Percentiles rank a stretch among this genome's conserved stretches.
Conservation (phyloP, 2,329 filamentous ascomycete genomes). For the Pseudocercospora ulei region DNA sequence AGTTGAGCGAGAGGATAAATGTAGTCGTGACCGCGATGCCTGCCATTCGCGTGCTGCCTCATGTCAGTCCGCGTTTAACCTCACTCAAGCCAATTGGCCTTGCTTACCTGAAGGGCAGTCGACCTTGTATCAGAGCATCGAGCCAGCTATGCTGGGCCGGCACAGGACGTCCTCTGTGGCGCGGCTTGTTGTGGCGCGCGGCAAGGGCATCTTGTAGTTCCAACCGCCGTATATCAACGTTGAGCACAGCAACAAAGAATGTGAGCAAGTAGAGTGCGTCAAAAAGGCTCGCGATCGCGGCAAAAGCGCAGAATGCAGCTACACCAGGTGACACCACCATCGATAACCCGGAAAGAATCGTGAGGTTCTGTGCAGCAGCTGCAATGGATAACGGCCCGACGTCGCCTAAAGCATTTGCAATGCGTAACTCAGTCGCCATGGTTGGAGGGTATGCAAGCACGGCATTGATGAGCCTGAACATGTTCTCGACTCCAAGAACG, state of each 20-base stretch:
- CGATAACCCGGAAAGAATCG: slow-evolving; percentile 57
- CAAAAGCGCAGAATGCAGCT: slow-evolving; percentile 65
- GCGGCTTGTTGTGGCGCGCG: slow-evolving; percentile 27
- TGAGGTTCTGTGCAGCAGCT: slow-evolving; percentile 58
- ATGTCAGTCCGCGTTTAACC: slow-evolving; percentile 30
- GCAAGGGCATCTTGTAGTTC: slow-evolving; percentile 64
- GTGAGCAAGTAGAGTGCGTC: slow-evolving; percentile 71
- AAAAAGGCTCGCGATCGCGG: slow-evolving; percentile 62
- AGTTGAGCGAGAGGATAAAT: slow-evolving; percentile 63
- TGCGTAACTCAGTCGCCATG: slow-evolving; percentile 57
- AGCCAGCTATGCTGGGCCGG: slow-evolving; percentile 47
- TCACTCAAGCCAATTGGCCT: slow-evolving; percentile 30
- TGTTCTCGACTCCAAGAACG: slow-evolving; percentile 65
- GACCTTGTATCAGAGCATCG: slow-evolving; percentile 54
- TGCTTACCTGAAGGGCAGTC: slow-evolving; percentile 44
- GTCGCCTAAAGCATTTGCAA: slow-evolving; percentile 64
- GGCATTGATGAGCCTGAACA: slow-evolving; percentile 64
- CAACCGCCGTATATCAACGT: slow-evolving; percentile 65
- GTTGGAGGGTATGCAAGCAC: slow-evolving; percentile 63
- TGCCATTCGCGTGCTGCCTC: slow-evolving; percentile 58
- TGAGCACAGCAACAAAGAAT: slow-evolving; percentile 69
- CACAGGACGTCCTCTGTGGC: slow-evolving; percentile 21
- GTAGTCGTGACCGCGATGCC: slow-evolving; percentile 63
- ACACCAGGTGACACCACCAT: slow-evolving; percentile 59
- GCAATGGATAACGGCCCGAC: slow-evolving; percentile 61